Evolutionary conservation across 1,284 basidiomycete genomes (phyloP).

Genomic region (Boletellus sp.): DNA sequence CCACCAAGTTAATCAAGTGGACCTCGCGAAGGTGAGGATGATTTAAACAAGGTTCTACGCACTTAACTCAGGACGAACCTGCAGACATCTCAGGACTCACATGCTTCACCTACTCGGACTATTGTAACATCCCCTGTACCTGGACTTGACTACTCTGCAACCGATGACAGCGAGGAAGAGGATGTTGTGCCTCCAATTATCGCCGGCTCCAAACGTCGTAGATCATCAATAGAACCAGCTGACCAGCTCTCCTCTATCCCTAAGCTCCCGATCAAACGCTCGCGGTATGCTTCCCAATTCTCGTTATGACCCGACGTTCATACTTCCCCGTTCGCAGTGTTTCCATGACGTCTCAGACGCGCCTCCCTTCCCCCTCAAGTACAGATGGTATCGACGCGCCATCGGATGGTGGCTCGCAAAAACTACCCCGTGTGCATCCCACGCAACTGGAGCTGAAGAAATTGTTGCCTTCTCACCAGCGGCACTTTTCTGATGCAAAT

Average conservation of each 20-base stretch:
- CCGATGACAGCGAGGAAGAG: constrained; percentile 12
- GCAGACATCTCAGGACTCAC: constrained; percentile 6
- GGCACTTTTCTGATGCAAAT: constrained; percentile 33
- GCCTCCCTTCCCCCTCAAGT: constrained; percentile 24
- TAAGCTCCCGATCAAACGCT: constrained; percentile 25
- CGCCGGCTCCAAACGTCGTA: constrained; percentile 23
- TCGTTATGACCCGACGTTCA: background rate
- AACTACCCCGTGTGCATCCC: background rate
- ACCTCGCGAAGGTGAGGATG: constrained; percentile 5
- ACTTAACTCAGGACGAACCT: background rate
- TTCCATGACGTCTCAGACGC: background rate
- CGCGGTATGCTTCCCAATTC: constrained; percentile 16
- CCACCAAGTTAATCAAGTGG: background rate
- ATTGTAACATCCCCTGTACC: constrained; percentile 1
- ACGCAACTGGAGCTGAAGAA: background rate
- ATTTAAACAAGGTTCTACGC: background rate
- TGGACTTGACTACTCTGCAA: background rate
- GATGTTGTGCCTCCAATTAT: constrained; percentile 11
- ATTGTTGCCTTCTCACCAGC: constrained; percentile 22
- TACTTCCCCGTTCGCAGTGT: constrained; percentile 1
- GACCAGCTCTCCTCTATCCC: background rate
- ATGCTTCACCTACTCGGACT: constrained; percentile 14
- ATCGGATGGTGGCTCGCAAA: background rate
- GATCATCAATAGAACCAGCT: constrained; percentile 7
- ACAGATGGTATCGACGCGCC: constrained; percentile 1